Percentiles rank a stretch among this genome's conserved stretches.
Evolutionary conservation across 768 basidiomycete genomes (phyloP).

Genomic region (Phanerodontia chrysosporium): DNA sequence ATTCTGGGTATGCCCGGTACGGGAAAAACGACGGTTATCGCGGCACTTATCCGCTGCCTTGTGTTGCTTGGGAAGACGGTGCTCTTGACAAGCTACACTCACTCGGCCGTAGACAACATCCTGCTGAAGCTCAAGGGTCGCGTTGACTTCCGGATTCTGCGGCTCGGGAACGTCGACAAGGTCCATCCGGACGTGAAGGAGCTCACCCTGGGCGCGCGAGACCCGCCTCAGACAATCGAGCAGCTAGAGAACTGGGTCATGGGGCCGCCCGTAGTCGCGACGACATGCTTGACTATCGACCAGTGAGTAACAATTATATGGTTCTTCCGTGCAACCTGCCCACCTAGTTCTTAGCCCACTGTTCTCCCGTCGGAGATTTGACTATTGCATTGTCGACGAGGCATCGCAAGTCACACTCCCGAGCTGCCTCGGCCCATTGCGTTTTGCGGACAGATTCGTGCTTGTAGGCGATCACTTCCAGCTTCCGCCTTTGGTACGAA

Average conservation of each 20-base stretch:
- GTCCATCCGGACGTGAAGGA: constrained; percentile 80
- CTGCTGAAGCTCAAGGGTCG: constrained; percentile 70
- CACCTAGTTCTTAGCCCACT: constrained; percentile 53
- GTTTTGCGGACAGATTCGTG: constrained; percentile 86
- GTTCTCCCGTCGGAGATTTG: constrained; percentile 81
- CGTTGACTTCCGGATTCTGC: constrained; percentile 66
- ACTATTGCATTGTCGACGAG: constrained; percentile 97
- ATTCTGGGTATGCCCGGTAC: constrained; percentile 98
- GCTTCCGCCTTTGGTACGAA: constrained; percentile 89
- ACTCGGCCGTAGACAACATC: constrained; percentile 98
- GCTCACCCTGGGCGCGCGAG: constrained; percentile 59
- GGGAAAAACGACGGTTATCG: constrained; percentile 94
- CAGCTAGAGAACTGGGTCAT: constrained; percentile 81
- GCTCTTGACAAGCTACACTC: constrained; percentile 88
- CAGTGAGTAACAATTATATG: constrained; percentile 58
- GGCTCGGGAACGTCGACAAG: constrained; percentile 91
- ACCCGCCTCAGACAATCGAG: constrained; percentile 62
- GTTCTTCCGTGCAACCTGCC: not conserved
- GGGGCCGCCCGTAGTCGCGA: constrained; percentile 90
- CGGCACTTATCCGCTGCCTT: constrained; percentile 76
- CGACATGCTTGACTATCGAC: constrained; percentile 90
- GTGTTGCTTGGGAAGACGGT: constrained; percentile 84
- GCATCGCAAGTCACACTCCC: constrained; percentile 97
- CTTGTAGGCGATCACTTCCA: constrained; percentile 98
- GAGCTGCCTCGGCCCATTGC: constrained; percentile 89